Base-by-base conservation (phyloP, 208 protist species). In the Trypanosoma boissoni region DNA sequence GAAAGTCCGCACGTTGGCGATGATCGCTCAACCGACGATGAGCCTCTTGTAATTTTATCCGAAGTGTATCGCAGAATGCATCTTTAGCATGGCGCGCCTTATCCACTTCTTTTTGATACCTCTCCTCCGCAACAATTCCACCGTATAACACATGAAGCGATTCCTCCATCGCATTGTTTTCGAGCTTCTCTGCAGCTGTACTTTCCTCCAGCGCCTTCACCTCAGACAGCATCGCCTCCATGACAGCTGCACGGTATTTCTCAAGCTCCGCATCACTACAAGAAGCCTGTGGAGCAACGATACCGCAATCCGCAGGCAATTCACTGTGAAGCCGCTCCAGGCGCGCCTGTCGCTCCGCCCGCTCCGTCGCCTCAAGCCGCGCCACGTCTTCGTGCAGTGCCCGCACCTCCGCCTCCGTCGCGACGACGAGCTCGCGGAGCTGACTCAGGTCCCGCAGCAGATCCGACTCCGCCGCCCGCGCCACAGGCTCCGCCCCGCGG, bases 41-140 rank as follows among this genome's bases (percentile, higher is more conserved):
- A 1, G 53, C 37, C 37, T 58, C 53, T n/a, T 46, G 53, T 0
- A 58, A 2, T 29, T 58, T 58, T 20, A 58, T 14, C 23, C 53
- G 53, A 20, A 58, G 53, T 2, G 37, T 46, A 27, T 58, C 43
- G 37, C 53, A 58, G 4, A 58, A 18, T 18, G 7, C 1, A 14
- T 58, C 53, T n/a, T 44, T 37, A 1, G 16, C 20, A 18, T 27
- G 14, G 10, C 32, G 23, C 16, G 26, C 31, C 2, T 3, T 8
- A 1, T 29, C 18, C 9, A 31, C 3, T n/a, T 58, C 53, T n/a
- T 56, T 42, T 39, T 46, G 53, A 0, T 27, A 14, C 10, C 24
- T 3, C 27, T 58, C 53, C 34, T 58, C 53, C 37, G 32, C 43
- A 21, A 46, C 20, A 27, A 58, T 46, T 16, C 36, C 37, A 29